These are phyloP conservation scores for Coniochaeta hoffmannii DNA, from an alignment of 2,329 filamentous ascomycete species.

Conservation along the genomic window DNA sequence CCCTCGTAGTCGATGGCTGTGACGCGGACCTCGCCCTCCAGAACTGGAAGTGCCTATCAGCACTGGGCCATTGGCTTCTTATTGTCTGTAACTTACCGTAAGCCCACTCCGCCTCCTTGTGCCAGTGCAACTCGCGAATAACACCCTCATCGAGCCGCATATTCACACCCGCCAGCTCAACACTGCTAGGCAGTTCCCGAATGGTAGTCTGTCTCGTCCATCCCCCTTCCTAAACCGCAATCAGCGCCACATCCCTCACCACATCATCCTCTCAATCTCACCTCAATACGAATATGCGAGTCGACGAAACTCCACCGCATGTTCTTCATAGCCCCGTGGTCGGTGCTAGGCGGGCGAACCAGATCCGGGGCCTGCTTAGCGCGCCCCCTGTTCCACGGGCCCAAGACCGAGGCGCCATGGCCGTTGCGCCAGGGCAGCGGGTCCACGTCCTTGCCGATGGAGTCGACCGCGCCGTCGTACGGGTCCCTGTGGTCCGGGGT, in stretches of 20 bases:
- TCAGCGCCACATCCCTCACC: background rate
- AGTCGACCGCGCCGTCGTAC: constrained; percentile 55
- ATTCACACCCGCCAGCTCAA: constrained; percentile 70
- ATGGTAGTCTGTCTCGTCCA: constrained; percentile 71
- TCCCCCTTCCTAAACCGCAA: constrained; percentile 52
- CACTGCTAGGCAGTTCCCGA: constrained; percentile 55
- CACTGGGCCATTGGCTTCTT: background rate
- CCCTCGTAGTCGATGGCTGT: constrained; percentile 43
- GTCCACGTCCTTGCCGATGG: constrained; percentile 51
- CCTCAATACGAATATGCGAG: constrained; percentile 57
- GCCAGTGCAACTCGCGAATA: constrained; percentile 74
- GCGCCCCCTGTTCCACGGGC: constrained; percentile 61
- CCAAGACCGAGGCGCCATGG: constrained; percentile 57
- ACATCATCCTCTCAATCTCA: background rate
- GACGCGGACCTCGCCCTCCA: constrained; percentile 39
- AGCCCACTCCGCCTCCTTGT: constrained; percentile 74
- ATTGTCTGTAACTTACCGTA: constrained; percentile 33
- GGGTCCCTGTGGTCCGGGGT: constrained; percentile 53
- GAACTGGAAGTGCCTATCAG: constrained; percentile 33
- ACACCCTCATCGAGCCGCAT: constrained; percentile 69
- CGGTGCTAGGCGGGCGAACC: constrained; percentile 64
- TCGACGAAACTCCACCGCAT: constrained; percentile 67
- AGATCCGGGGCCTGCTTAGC: constrained; percentile 65
- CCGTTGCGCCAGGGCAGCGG: constrained; percentile 60
- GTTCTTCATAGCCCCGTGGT: constrained; percentile 62